Evolutionary conservation across 176 grass and related monocot species (phyloP), one percentile per base, ranked within the genome.

Genomic region (Puccinellia tenuiflora): DNA sequence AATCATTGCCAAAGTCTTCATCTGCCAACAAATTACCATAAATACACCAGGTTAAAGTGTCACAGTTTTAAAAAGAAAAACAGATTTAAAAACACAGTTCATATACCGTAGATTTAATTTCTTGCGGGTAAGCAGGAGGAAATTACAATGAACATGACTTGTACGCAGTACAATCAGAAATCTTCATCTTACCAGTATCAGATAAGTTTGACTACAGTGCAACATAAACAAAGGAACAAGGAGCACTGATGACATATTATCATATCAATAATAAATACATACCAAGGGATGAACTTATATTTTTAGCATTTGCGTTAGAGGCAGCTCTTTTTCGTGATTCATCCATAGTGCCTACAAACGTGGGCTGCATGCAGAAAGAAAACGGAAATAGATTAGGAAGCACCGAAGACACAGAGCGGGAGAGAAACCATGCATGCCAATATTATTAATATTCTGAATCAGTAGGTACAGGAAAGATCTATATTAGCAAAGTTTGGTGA

Each of bases 1-100:
- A 98, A 85, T 95, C 87, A 50, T 85, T 93, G 25, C 92, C 96
- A 79, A 98, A 95, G 83, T 98, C 90, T 55, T 94, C 90, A 91
- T 93, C 96, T 98, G 77, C 64, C 53, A 72, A 75, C 46, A 70
- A 73, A 42, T 76, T 76, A 78, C 29, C 20, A 83, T 68, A 11
- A 16, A 78, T 63, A 65, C 68, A 69, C 53, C 64, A 82, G 71
- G 64, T 83, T 35, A 77, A 52, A 83, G 26, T 50, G 37, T 59
- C 78, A 61, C 20, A 21, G 81, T 28, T 64, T 63, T 56, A 10
- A 67, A 30, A 25, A 24, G 73, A 61, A 62, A 53, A 14, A 26
- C 47, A 81, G 60, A 73, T 67, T 34, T 67, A 48, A 8, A 54
- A 25, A 71, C 11, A 22, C 26, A 55, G 11, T 25, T 85, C 71